These are phyloP conservation scores for Fusarium mundagurra DNA, from an alignment of 2,329 filamentous ascomycete genomes.

Conservation along the genomic window DNA sequence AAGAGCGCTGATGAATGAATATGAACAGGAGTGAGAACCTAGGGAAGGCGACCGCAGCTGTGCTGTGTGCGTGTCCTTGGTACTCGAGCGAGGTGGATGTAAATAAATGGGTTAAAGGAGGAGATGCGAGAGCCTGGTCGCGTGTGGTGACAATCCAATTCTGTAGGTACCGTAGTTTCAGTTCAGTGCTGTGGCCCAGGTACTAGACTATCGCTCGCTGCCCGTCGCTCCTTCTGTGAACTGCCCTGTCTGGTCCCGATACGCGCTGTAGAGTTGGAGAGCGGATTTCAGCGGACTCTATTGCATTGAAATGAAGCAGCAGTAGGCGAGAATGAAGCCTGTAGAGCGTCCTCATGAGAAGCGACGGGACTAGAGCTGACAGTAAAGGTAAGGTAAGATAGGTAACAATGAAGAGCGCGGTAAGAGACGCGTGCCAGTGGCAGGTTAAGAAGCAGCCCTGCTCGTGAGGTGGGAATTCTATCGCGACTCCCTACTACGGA, in stretches of 20 bases:
- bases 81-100: conserved; percentile 19
- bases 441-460: conserved; percentile 37
- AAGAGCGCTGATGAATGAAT: conserved; percentile 12
- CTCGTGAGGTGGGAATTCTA: conserved; percentile 43
- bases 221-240: neutral
- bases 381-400: neutral
- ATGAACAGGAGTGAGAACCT: neutral
- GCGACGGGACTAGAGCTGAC: conserved; percentile 2
- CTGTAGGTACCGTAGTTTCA: neutral
- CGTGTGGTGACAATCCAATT: conserved; percentile 32
- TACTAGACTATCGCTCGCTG: conserved; percentile 23
- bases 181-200: neutral
- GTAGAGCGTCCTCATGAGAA: conserved; percentile 30
- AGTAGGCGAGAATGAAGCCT: conserved; percentile 10
- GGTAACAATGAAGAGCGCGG: conserved; percentile 25
- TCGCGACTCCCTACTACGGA: conserved; percentile 37
- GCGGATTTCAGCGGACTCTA: neutral
- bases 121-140: conserved; percentile 36
- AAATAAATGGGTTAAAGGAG: conserved; percentile 40
- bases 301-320: conserved; percentile 15
- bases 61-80: conserved; percentile 6
- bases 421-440: conserved; percentile 46
- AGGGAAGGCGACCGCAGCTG: neutral
- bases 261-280: neutral
- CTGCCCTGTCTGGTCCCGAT: neutral